Conservation (phyloP, 768 basidiomycete species). For the Pholiota microspora region DNA sequence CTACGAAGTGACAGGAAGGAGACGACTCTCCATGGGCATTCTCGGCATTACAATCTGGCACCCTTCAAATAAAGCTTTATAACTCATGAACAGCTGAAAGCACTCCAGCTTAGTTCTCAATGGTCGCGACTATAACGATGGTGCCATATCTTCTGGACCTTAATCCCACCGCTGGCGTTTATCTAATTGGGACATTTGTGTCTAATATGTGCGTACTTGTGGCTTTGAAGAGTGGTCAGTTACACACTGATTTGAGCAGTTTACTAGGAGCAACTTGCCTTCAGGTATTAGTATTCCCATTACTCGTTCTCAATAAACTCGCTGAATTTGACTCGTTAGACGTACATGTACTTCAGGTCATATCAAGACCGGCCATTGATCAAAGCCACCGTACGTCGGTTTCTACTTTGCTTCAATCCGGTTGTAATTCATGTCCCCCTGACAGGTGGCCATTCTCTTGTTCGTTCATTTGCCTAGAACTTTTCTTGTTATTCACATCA, state of each 20-base stretch:
- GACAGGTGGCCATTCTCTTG: slow-evolving; percentile 5
- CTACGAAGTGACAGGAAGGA: too few relatives aligned
- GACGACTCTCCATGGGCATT: too few relatives aligned
- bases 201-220: slow-evolving; percentile 5
- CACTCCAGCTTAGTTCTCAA: too few relatives aligned
- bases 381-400: not conserved
- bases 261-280: slow-evolving; percentile 10
- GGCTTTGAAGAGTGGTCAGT: not conserved
- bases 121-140: too few relatives aligned
- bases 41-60: too few relatives aligned
- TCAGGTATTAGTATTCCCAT: too few relatives aligned
- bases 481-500: not conserved
- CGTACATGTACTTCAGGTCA: slow-evolving; percentile 8
- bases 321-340: not conserved
- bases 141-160: slow-evolving; percentile 6
- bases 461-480: not conserved
- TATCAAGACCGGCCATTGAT: slow-evolving; percentile 3
- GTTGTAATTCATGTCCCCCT: not conserved
- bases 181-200: slow-evolving; percentile 8
- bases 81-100: too few relatives aligned
- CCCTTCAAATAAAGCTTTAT: too few relatives aligned
- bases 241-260: not conserved
- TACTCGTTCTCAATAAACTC: too few relatives aligned
- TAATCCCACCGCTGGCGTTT: slow-evolving; percentile 5
- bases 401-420: not conserved